Conservation (phyloP, 2,329 filamentous ascomycete genomes). For the Verticillium zaregamsianum region DNA sequence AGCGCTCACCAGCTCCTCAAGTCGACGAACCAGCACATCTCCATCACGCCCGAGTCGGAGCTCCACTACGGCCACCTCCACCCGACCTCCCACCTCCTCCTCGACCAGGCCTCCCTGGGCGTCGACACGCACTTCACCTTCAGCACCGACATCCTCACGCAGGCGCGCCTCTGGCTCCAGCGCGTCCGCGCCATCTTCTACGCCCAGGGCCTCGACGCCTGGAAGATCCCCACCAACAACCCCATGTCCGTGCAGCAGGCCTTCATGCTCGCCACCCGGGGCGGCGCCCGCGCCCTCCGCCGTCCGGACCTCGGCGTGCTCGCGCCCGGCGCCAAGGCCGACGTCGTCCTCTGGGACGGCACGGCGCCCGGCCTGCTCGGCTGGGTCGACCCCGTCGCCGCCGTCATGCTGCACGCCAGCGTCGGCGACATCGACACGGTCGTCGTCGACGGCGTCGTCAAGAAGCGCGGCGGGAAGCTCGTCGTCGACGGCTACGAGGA, state of each 20-base stretch:
- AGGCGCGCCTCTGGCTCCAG: conserved; percentile 52
- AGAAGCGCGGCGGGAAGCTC: conserved; percentile 39
- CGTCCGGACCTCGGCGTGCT: conserved; percentile 47
- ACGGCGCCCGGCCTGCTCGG: conserved; percentile 44
- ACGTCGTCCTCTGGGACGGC: conserved; percentile 49
- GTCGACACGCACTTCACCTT: conserved; percentile 52
- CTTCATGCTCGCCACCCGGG: conserved; percentile 49
- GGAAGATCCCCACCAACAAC: conserved; percentile 39
- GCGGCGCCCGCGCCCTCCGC: conserved; percentile 46
- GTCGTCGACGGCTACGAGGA: conserved; percentile 19
- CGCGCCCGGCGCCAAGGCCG: conserved; percentile 45
- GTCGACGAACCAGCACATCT: conserved; percentile 46
- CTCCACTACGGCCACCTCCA: conserved; percentile 55
- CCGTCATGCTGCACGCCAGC: conserved; percentile 50
- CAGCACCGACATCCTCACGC: conserved; percentile 44
- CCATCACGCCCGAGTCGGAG: conserved; percentile 55
- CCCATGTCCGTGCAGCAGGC: conserved; percentile 52
- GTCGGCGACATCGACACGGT: conserved; percentile 49
- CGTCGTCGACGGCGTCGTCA: conserved; percentile 42
- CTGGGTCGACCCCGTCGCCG: conserved; percentile 52
- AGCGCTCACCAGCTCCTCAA: conserved; percentile 37
- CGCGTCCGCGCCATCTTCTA: conserved; percentile 33
- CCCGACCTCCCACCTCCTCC: conserved; percentile 33
- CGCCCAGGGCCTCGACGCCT: conserved; percentile 30
- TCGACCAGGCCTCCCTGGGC: conserved; percentile 48